Percentiles rank a stretch among this genome's conserved stretches.
Evolutionary conservation across 1,284 basidiomycete species (phyloP).

Genomic region (Cryptococcus sp.): DNA sequence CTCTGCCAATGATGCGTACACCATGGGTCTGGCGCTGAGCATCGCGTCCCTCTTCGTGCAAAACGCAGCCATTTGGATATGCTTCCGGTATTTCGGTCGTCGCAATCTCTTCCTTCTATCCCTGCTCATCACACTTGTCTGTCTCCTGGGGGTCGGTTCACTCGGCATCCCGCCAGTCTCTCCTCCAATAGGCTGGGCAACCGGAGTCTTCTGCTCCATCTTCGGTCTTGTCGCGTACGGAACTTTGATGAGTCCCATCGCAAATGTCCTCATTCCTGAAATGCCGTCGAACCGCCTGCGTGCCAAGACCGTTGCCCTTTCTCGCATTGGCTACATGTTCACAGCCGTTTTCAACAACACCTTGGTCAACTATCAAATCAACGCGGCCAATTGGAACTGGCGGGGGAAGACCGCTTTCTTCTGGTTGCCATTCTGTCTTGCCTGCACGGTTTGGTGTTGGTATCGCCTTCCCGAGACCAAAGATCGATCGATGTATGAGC

Average conservation of each 20-base stretch:
- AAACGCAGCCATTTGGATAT: constrained; percentile 3
- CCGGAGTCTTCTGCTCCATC: constrained; percentile 6
- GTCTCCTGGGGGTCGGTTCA: constrained; percentile 21
- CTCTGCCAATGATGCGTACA: constrained; percentile 40
- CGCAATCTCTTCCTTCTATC: constrained; percentile 49
- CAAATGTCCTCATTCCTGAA: constrained; percentile 53
- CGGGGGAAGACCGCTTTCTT: constrained; percentile 32
- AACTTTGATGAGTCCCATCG: constrained; percentile 27
- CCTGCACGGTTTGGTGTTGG: constrained; percentile 28
- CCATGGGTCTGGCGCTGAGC: constrained; percentile 42
- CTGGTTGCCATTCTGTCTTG: constrained; percentile 25
- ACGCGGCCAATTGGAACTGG: constrained; percentile 32
- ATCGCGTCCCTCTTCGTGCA: constrained; percentile 14
- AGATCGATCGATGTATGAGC: constrained; percentile 30
- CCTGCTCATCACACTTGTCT: constrained; percentile 17
- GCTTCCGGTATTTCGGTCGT: constrained; percentile 48
- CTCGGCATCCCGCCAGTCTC: constrained; percentile 11
- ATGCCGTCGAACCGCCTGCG: constrained; percentile 51
- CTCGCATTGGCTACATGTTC: constrained; percentile 28
- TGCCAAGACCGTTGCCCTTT: constrained; percentile 56
- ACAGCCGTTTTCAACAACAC: neutral
- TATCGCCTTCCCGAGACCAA: constrained; percentile 52
- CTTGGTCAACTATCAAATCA: neutral
- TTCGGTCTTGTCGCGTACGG: constrained; percentile 6
- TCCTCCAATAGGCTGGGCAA: constrained; percentile 15